Conservation (phyloP, 371 early-diverging fungal species). For the Circinella minor region DNA sequence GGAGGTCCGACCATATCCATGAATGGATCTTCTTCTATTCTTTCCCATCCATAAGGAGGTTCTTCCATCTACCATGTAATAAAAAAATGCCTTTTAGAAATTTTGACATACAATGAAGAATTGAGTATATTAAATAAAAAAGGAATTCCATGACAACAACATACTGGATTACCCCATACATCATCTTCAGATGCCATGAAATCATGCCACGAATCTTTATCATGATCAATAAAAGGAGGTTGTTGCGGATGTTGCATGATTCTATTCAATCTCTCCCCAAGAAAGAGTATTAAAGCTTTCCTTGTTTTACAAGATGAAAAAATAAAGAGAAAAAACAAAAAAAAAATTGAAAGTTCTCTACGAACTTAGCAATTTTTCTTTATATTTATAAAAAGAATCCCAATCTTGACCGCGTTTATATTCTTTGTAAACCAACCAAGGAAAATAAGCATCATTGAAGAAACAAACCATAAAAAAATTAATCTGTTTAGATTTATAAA, state of each 20-base stretch:
- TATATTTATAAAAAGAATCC: not conserved
- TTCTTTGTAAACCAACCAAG: not conserved
- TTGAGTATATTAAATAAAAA: too few relatives aligned
- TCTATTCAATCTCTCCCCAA: not conserved
- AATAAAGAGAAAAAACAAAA: not conserved
- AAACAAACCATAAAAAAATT: not conserved
- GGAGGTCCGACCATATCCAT: not conserved
- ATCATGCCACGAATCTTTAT: not conserved
- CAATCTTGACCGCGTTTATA: not conserved
- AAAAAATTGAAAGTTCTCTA: not conserved
- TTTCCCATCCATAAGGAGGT: not conserved
- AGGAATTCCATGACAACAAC: not conserved
- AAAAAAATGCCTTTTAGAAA: too few relatives aligned
- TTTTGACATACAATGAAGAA: too few relatives aligned
- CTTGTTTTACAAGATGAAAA: not conserved
- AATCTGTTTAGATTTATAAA: not conserved
- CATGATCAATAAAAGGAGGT: not conserved
- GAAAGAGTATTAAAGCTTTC: too few relatives aligned
- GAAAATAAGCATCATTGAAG: not conserved
- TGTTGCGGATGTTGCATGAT: not conserved
- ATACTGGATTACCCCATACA: not conserved
- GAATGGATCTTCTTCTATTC: conserved; percentile 11
- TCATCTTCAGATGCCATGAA: not conserved
- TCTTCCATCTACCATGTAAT: not conserved
- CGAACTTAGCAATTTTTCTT: not conserved